These are phyloP conservation scores for Adansonia rubrostipa DNA, from an alignment of 441 rosid genomes.

Conservation along the genomic window DNA sequence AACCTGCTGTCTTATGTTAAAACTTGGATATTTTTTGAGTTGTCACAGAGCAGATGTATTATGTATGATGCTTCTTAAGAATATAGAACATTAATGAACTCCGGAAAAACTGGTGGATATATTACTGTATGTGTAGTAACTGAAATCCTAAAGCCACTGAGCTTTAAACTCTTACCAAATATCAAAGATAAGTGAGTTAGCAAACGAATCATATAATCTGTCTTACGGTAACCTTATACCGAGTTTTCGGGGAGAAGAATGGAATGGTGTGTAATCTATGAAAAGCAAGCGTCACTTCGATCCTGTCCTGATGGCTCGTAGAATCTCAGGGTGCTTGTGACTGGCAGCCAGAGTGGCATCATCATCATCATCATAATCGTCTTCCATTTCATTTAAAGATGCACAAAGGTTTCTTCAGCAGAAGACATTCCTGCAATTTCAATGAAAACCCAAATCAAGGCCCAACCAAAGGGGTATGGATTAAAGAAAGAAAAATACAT, in stretches of 20 bases:
- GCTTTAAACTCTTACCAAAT: conserved; percentile 30
- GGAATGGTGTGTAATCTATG: too few relatives aligned
- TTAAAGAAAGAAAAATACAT: not conserved
- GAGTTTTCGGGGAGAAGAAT: too few relatives aligned
- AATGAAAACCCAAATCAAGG: not conserved
- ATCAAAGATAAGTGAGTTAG: not conserved
- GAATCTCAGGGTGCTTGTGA: conserved; percentile 12
- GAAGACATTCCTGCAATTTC: conserved; percentile 61
- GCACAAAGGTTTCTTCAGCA: conserved; percentile 67
- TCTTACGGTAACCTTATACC: too few relatives aligned
- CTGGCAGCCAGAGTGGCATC: not conserved
- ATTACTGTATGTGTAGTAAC: not conserved
- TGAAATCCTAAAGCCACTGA: not conserved
- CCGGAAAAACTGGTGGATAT: not conserved
- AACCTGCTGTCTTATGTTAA: not conserved
- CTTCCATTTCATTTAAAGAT: conserved; percentile 36
- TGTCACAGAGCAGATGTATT: not conserved
- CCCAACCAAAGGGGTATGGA: not conserved
- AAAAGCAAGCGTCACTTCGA: too few relatives aligned
- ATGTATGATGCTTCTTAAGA: not conserved
- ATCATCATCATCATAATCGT: not conserved
- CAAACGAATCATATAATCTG: too few relatives aligned
- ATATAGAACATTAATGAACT: not conserved
- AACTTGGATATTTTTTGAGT: not conserved
- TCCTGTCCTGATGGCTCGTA: not conserved